phyloP scores from a whole-genome alignment of 257 asterid species.

The Solanum gracilifrons region DNA sequence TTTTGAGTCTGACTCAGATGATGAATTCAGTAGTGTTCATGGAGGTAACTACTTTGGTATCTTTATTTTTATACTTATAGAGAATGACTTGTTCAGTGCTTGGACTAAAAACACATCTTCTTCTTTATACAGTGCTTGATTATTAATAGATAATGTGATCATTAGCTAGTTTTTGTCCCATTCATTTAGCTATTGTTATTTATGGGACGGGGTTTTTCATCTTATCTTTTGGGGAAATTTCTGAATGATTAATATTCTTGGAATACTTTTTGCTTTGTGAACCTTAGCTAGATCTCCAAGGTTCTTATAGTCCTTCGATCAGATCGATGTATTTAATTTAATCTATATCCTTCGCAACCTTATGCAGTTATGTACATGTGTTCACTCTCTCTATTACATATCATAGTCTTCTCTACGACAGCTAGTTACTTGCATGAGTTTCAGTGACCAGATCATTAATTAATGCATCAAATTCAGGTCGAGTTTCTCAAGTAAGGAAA shows the following conservation, averaged over 20 bases:
- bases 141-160: not conserved
- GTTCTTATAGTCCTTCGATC: not conserved
- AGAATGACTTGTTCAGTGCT: not conserved
- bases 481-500: slow-evolving; percentile 52
- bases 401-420: slow-evolving; percentile 49
- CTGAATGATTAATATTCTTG: not conserved
- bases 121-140: not conserved
- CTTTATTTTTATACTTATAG: not conserved
- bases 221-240: not conserved
- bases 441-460: slow-evolving; percentile 49
- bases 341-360: not conserved
- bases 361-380: not conserved
- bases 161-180: not conserved
- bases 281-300: not conserved
- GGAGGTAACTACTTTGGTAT: slow-evolving; percentile 48
- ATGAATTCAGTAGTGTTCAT: slow-evolving; percentile 72
- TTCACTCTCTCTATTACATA: not conserved
- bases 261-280: not conserved
- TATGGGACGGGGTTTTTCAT: not conserved
- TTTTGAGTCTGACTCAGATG: slow-evolving; percentile 89
- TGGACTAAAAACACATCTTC: not conserved
- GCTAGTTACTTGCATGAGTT: slow-evolving; percentile 59
- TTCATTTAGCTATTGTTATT: not conserved
- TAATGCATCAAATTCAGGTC: slow-evolving; percentile 22
- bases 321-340: not conserved